Base-by-base conservation (phyloP, 371 early-diverging fungal species). In the Mucor irregularis region DNA sequence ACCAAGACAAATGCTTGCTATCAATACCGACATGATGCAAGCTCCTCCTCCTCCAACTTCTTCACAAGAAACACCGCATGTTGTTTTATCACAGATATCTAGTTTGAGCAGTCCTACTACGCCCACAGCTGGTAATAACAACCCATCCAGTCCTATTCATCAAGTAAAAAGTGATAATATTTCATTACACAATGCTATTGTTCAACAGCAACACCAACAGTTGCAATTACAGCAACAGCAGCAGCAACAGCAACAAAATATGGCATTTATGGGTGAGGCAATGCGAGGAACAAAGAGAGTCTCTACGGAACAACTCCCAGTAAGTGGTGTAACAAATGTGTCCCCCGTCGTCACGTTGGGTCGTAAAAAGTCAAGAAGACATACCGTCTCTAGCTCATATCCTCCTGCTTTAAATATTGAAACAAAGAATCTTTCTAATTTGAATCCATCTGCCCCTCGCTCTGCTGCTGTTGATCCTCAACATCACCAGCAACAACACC, bases 331-430 rank as follows among this genome's bases (percentile, higher is more conserved):
- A 19, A 22, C 31, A 3, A n/a, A n/a, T n/a, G n/a, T n/a, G n/a
- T n/a, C n/a, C n/a, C n/a, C n/a, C n/a, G n/a, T n/a, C n/a, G n/a
- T n/a, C n/a, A 24, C 34, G n/a, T 19, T 37, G 6, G 50, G 53
- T 14, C 29, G 37, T n/a, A 65, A 61, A 35, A 65, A 65, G 37
- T 56, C 57, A 9, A 45, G 66, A 61, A 38, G 66, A 25, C 66
- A 65, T 29, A 65, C 66, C 5, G 56, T 65, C 9, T 68, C 69
- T 3, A 64, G 50, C 5, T 49, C 61, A 5, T 40, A 40, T 35
- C 61, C 61, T 2, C 64, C 68, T 22, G 34, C 49, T 0, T 21
- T 68, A 6, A 68, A 61, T 42, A 57, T 68, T 35, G 61, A 58
- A 4, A 64, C 64, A 8, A 60, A 68, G 22, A 53, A 61, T n/a